phyloP scores from a whole-genome alignment of 768 basidiomycete species.

The Tylopilus vinaceipallidus region DNA sequence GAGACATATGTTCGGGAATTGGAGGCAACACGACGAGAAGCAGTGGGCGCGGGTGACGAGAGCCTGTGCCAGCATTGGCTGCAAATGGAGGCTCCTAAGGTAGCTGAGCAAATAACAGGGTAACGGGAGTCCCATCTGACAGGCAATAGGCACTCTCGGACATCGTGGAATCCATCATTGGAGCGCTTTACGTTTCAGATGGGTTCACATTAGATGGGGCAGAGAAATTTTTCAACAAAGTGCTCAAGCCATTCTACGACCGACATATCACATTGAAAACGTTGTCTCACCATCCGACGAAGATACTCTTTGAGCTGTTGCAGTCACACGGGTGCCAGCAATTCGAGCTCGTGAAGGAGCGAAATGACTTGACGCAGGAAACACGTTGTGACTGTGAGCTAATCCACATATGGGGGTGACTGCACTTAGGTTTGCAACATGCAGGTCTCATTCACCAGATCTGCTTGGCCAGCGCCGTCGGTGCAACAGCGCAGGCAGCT shows the following conservation, averaged over 20 bases:
- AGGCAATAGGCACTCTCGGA: conserved; percentile 66
- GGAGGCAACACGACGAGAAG: conserved; percentile 47
- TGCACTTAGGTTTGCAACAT: conserved; percentile 14
- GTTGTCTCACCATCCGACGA: conserved; percentile 75
- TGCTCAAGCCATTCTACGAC: conserved; percentile 78
- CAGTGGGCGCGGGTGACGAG: conserved; percentile 46
- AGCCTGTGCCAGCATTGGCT: conserved; percentile 68
- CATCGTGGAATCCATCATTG: conserved; percentile 76
- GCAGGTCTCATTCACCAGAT: conserved; percentile 69
- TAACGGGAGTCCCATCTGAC: conserved; percentile 3
- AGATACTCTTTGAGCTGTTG: conserved; percentile 68
- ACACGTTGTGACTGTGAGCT: conserved; percentile 54
- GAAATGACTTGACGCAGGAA: conserved; percentile 31
- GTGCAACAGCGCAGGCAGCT: conserved; percentile 49
- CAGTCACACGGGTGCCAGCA: conserved; percentile 70
- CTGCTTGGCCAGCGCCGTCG: conserved; percentile 57
- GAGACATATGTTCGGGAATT: conserved; percentile 51
- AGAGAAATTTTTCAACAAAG: conserved; percentile 61
- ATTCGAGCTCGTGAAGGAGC: conserved; percentile 59
- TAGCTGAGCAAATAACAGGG: conserved; percentile 25
- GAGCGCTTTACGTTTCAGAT: conserved; percentile 78
- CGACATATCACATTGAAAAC: conserved; percentile 70
- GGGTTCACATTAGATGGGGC: conserved; percentile 60
- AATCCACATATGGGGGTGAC: conserved; percentile 6
- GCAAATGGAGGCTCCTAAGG: conserved; percentile 77